Conservation (phyloP, 176 grass and related monocot genomes). For the Elymus sibiricus region DNA sequence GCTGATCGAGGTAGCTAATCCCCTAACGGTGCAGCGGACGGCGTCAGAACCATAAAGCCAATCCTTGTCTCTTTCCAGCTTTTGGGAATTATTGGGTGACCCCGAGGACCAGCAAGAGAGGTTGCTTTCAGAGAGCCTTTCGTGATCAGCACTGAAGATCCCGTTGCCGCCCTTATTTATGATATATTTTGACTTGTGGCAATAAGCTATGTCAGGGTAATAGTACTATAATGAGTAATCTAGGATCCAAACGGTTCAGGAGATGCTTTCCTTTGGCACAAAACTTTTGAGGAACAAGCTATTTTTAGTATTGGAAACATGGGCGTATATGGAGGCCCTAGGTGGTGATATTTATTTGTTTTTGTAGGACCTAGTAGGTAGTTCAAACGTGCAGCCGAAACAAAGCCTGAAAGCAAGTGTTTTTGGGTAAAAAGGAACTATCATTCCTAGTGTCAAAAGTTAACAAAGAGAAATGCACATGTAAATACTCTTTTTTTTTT, state of each 20-base stretch:
- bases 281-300: not conserved
- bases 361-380: not conserved
- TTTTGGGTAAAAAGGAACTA: not conserved
- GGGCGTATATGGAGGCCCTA: not conserved
- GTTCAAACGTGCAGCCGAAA: not conserved
- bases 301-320: not conserved
- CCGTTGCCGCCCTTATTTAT: not conserved
- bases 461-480: not conserved
- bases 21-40: conserved; percentile 14
- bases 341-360: not conserved
- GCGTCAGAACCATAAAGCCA: conserved; percentile 32
- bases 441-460: not conserved
- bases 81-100: not conserved
- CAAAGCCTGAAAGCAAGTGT: not conserved
- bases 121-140: conserved; percentile 28
- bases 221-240: not conserved
- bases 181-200: conserved; percentile 3
- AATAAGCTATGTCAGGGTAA: not conserved
- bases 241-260: not conserved
- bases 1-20: not conserved
- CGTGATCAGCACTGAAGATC: not conserved
- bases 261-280: not conserved
- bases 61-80: conserved; percentile 45
- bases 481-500: not conserved
- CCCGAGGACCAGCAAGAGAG: not conserved